phyloP scores from a whole-genome alignment of 2,329 filamentous ascomycete species.

The Cadophora sp. region DNA sequence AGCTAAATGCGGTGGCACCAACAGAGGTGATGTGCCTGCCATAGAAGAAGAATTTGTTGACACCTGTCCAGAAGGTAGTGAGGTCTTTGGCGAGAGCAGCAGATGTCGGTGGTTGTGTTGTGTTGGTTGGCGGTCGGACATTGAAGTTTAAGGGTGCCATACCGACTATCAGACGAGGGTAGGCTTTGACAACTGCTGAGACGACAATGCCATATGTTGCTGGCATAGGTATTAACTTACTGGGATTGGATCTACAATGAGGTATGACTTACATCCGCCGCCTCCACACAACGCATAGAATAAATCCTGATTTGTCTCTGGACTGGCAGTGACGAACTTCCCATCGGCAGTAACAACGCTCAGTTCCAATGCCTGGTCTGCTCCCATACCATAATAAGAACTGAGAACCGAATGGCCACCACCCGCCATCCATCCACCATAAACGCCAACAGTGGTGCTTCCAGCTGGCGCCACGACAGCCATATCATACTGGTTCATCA shows the following conservation, averaged over 20 bases:
- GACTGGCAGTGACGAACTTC: conserved; percentile 27
- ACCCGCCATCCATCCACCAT: no score
- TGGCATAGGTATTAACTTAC: no score
- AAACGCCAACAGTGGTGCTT: no score
- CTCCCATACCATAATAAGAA: conserved; percentile 27
- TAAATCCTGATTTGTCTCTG: conserved; percentile 38
- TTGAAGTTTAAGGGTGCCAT: not conserved
- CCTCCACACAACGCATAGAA: no score
- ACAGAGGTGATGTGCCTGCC: conserved; percentile 48
- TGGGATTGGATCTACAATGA: no score
- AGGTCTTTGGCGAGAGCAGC: conserved; percentile 39
- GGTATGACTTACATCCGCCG: no score
- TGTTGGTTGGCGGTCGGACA: not conserved
- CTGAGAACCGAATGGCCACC: not conserved
- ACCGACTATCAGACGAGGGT: conserved; percentile 25
- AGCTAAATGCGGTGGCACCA: conserved; percentile 38
- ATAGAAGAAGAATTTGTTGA: conserved; percentile 57
- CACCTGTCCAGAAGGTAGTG: conserved; percentile 54
- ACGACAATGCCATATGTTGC: no score
- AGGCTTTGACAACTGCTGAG: no score
- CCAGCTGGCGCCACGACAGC: no score
- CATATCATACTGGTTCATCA: no score
- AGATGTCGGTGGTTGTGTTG: not conserved
- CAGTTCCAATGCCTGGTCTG: conserved; percentile 30
- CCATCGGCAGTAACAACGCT: conserved; percentile 32